Evolutionary conservation across 768 basidiomycete species (phyloP), one percentile per base, ranked within the genome.

Genomic region (Crassisporium funariophilum): DNA sequence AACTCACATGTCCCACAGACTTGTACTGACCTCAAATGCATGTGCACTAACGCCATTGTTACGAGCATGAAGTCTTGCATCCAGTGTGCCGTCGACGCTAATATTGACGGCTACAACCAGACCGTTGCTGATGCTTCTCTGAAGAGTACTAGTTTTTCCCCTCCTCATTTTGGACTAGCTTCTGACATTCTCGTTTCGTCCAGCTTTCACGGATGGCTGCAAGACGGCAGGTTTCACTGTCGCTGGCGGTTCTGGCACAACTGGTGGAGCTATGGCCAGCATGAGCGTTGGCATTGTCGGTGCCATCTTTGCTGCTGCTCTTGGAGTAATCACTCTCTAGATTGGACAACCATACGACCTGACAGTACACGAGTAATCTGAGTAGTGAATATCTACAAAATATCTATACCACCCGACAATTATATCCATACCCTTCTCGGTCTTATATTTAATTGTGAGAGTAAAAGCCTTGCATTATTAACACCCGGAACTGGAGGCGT

Each of bases 21-120:
- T 16, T 58, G 57, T 38, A 35, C 36, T 7, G 23, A 39, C 4
- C 46, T 54, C n/a, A 41, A 37, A n/a, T 59, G 58, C 36, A 15
- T 54, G 12, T 59, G 58, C 45, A 50, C 52, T 4, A 20, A 16
- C 29, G 15, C 41, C 4, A 27, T 54, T 25, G 49, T 27, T 9
- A 48, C 25, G 12, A 41, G 35, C 0, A n/a, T 56, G 23, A 46
- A 52, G 16, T 10, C 27, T 10, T 59, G 58, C 41, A 20, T 50
- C 21, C 16, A 49, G 6, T 59, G 58, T 27, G 48, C 39, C 24
- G 31, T 50, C n/a, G 25, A 47, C 10, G 42, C 34, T 9, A 23
- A 37, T 23, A 35, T 43, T 9, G 12, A 47, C 9, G 41, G 44
- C 1, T 21, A 54, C 37, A 56, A 49, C 39, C 36, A 47, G 27